Conservation (phyloP, 306 rosid genomes). For the Rosa chinensis region DNA sequence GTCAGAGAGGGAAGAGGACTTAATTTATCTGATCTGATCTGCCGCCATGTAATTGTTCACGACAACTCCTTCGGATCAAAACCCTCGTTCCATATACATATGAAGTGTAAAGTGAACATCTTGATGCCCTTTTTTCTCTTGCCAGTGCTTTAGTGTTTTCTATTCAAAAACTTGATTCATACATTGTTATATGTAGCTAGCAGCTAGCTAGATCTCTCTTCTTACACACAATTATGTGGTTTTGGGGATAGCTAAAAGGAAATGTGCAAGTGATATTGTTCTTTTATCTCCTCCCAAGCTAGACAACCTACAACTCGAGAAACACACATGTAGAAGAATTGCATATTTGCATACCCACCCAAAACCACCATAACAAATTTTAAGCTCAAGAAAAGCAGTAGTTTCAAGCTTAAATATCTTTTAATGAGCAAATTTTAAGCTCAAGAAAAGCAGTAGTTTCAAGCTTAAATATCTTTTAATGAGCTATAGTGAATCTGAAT, state of each 20-base stretch:
- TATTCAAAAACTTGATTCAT: slow-evolving; percentile 15
- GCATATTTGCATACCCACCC: slow-evolving; percentile 13
- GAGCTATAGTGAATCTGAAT: neutral
- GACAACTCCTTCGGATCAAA: slow-evolving; percentile 29
- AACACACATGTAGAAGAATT: slow-evolving; percentile 26
- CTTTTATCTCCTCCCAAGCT: slow-evolving; percentile 73
- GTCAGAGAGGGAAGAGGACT: slow-evolving; percentile 42
- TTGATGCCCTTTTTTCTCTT: slow-evolving; percentile 30
- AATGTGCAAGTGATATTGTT: slow-evolving; percentile 36
- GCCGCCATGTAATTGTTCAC: slow-evolving; percentile 64
- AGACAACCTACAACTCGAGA: slow-evolving; percentile 55
- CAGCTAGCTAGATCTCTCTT: slow-evolving; percentile 17
- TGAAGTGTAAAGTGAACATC: slow-evolving; percentile 54
- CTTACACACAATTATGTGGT: neutral
- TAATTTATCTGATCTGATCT: slow-evolving; percentile 33
- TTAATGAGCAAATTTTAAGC: neutral
- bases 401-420: slow-evolving; percentile 7
- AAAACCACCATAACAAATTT: slow-evolving; percentile 6
- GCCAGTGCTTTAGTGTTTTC: slow-evolving; percentile 31
- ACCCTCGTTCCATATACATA: slow-evolving; percentile 4
- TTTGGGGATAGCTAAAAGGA: neutral
- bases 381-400: neutral
- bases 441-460: neutral
- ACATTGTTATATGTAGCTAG: neutral
- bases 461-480: slow-evolving; percentile 4